phyloP scores from a whole-genome alignment of 805 yeast genomes.

The Yamadazyma paraphyllophila region DNA sequence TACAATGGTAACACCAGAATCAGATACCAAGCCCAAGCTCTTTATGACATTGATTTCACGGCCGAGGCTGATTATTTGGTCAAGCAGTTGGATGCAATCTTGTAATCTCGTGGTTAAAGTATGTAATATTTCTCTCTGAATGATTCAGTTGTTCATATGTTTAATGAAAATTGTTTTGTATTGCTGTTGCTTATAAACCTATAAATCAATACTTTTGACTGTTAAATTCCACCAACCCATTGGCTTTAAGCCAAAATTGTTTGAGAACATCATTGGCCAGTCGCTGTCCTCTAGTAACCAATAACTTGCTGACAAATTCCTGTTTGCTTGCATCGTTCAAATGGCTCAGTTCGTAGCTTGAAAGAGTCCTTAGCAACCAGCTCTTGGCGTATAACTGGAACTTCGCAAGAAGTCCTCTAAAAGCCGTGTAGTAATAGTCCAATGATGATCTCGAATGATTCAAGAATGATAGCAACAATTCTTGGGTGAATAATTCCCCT shows the following conservation, averaged over 20 bases:
- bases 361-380: constrained; percentile 36
- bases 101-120: constrained; percentile 2
- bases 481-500: not conserved
- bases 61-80: constrained; percentile 61
- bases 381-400: constrained; percentile 46
- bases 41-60: constrained; percentile 52
- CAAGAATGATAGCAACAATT: constrained; percentile 29
- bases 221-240: constrained; percentile 49
- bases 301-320: constrained; percentile 49
- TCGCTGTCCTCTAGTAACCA: constrained; percentile 65
- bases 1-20: constrained; percentile 77
- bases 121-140: not conserved
- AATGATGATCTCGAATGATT: constrained; percentile 56
- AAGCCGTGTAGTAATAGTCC: constrained; percentile 53
- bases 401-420: constrained; percentile 47
- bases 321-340: constrained; percentile 32
- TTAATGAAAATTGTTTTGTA: not conserved
- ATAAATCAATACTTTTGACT: constrained; percentile 6
- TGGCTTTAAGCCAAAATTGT: constrained; percentile 62
- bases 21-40: constrained; percentile 64
- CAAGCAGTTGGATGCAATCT: constrained; percentile 38
- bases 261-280: constrained; percentile 56
- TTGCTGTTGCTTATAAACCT: too few relatives aligned
- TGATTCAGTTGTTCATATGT: not conserved
- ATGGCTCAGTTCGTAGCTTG: constrained; percentile 13